Conservation (phyloP, 2,329 filamentous ascomycete species). For the Penicillium oxalicum region DNA sequence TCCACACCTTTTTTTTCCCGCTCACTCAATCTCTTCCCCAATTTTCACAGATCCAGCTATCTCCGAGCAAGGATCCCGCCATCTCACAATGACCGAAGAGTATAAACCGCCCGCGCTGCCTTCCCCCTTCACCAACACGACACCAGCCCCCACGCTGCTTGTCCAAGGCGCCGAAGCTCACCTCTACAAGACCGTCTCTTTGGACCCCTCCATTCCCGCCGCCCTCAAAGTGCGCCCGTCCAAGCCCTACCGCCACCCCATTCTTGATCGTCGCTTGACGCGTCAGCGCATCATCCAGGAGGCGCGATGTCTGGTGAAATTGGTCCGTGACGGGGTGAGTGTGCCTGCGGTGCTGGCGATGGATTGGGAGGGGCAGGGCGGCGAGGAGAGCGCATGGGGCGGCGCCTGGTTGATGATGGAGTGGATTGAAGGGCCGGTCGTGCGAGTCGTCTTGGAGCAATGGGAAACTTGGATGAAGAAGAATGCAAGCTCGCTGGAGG, state of each 20-base stretch:
- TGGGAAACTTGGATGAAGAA: constrained; percentile 53
- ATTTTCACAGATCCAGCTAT: too few relatives aligned
- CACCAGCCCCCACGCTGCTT: constrained; percentile 62
- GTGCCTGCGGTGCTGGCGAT: constrained; percentile 76
- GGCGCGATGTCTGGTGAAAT: constrained; percentile 75
- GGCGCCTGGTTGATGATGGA: constrained; percentile 75
- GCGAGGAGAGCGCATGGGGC: constrained; percentile 50
- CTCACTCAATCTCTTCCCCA: too few relatives aligned
- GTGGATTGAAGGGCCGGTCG: constrained; percentile 70
- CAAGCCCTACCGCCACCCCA: constrained; percentile 87
- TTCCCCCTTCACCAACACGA: constrained; percentile 57
- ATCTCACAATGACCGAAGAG: constrained; percentile 13
- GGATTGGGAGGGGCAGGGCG: constrained; percentile 57
- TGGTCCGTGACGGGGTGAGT: constrained; percentile 67
- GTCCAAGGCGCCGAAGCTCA: constrained; percentile 94
- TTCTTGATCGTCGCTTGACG: constrained; percentile 80
- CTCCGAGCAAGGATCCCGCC: too few relatives aligned
- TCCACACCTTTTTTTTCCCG: too few relatives aligned
- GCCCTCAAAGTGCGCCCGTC: constrained; percentile 87
- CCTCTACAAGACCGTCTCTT: constrained; percentile 80
- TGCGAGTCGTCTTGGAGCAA: constrained; percentile 63
- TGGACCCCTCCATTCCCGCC: constrained; percentile 60
- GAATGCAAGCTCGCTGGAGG: constrained; percentile 27
- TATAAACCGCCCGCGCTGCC: constrained; percentile 48
- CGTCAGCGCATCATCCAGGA: constrained; percentile 82